Conservation (phyloP, 345 rosid genomes). For the Triadica sebifera region DNA sequence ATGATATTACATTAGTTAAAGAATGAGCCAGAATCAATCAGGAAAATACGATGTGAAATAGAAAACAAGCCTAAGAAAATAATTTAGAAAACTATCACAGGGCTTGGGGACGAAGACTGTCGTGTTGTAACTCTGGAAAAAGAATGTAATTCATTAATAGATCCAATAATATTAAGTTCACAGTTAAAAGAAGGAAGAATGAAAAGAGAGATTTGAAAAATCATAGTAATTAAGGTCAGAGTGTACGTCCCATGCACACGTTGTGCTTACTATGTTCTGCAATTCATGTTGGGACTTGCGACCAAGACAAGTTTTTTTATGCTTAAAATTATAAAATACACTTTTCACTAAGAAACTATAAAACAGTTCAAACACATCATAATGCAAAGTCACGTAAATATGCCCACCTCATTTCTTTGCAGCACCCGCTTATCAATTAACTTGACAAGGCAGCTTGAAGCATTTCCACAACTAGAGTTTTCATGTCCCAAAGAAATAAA, state of each 20-base stretch:
- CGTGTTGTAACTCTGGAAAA: neutral
- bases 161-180: neutral
- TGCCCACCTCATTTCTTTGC: conserved; percentile 5
- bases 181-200: too few relatives aligned
- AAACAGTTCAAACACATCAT: neutral
- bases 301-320: neutral
- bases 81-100: neutral
- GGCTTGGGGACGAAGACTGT: neutral
- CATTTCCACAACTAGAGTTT: conserved; percentile 85
- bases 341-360: neutral
- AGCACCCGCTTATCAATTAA: conserved; percentile 25
- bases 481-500: conserved; percentile 64
- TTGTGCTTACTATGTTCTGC: neutral
- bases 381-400: neutral
- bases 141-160: neutral
- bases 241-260: neutral
- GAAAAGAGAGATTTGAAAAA: neutral
- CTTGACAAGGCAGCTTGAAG: conserved; percentile 66
- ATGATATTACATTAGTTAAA: neutral
- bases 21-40: neutral
- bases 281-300: neutral
- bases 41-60: neutral
- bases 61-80: neutral
- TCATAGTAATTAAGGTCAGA: neutral
- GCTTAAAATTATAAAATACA: neutral